Evolutionary conservation across 1,284 basidiomycete species (phyloP).

Genomic region (Leccinum laetum): DNA sequence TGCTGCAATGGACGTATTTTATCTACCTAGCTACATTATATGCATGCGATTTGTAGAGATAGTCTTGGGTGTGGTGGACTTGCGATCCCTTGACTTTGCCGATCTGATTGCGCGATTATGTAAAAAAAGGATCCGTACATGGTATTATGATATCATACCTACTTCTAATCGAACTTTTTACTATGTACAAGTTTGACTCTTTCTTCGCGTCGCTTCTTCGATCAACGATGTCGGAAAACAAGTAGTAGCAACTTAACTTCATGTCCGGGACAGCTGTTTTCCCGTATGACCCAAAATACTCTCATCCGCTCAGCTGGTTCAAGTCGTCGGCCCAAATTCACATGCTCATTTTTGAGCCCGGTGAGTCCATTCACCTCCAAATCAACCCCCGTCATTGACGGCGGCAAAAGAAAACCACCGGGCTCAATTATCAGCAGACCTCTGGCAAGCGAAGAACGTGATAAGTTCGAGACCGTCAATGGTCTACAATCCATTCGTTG

Average conservation of each 20-base stretch:
- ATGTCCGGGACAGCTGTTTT: not conserved
- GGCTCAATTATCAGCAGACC: not conserved
- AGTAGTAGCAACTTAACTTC: not conserved
- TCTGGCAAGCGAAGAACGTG: not conserved
- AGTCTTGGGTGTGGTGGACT: not conserved
- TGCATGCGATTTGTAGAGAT: conserved; percentile 8
- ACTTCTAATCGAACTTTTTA: not conserved
- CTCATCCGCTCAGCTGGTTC: not conserved
- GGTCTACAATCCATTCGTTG: not conserved
- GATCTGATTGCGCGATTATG: not conserved
- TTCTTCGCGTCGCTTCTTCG: not conserved
- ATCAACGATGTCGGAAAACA: not conserved
- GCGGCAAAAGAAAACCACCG: not conserved
- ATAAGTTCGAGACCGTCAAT: not conserved
- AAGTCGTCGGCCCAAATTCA: not conserved
- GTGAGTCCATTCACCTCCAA: not conserved
- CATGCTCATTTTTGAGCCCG: not conserved
- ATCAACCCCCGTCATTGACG: not conserved
- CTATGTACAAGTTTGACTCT: not conserved
- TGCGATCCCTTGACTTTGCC: conserved; percentile 11
- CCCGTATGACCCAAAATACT: not conserved
- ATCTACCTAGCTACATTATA: conserved; percentile 4
- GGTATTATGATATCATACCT: not conserved
- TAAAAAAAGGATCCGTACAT: not conserved
- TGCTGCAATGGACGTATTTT: conserved; percentile 9